Conservation (phyloP, 2,329 filamentous ascomycete genomes). For the Penicillium olsonii region DNA sequence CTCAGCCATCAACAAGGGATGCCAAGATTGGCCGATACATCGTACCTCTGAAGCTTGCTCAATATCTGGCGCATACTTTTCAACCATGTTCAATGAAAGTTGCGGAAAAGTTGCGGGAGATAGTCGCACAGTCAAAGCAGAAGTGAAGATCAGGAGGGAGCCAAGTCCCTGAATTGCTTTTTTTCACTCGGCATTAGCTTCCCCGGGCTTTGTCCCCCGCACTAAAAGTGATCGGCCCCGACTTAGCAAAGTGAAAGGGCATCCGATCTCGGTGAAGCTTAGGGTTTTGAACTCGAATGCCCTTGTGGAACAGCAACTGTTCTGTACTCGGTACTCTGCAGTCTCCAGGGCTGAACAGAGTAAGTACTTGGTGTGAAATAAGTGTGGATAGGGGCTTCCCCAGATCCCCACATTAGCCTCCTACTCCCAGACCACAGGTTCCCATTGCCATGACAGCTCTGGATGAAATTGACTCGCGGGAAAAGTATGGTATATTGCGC, state of each 20-base stretch:
- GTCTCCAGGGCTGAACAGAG: not conserved
- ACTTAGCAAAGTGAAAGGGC: not conserved
- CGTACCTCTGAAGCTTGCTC: conserved; percentile 19
- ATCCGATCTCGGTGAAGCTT: not conserved
- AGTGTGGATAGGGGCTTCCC: conserved; percentile 5
- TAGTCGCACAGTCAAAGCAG: not conserved
- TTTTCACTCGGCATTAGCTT: conserved; percentile 12
- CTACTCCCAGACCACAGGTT: too few relatives aligned
- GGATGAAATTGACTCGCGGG: too few relatives aligned
- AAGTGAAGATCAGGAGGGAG: not conserved
- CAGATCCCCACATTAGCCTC: conserved; percentile 1
- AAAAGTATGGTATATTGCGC: too few relatives aligned
- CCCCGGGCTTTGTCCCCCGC: conserved; percentile 19
- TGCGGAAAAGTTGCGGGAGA: not conserved
- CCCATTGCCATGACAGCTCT: not conserved
- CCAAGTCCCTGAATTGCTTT: conserved; percentile 5
- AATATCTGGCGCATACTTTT: conserved; percentile 17
- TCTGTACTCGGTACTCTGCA: too few relatives aligned
- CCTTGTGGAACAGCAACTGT: not conserved
- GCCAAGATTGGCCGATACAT: conserved; percentile 2
- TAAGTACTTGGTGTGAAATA: not conserved
- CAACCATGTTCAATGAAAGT: conserved; percentile 19
- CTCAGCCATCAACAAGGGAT: not conserved
- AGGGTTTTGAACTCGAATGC: not conserved
- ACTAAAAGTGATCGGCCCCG: conserved; percentile 17